A percentile compares a stretch with the other conserved stretches of the same genome.
Evolutionary conservation across 1,139 yeast genomes (phyloP).

Genomic region (Taphrina confusa): DNA sequence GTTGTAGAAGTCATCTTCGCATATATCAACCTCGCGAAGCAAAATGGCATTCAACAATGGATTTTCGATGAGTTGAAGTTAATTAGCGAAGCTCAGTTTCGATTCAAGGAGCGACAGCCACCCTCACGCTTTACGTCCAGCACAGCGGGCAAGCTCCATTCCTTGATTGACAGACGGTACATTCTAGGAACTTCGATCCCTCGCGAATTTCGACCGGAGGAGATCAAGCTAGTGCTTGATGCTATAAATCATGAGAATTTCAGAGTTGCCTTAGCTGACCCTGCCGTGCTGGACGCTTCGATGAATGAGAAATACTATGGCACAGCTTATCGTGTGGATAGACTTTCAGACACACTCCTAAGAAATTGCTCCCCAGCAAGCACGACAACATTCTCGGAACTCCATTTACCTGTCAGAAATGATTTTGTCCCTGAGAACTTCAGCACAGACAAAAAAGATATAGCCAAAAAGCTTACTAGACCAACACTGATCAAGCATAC

Average conservation of each 20-base stretch:
- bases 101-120: conserved; percentile 65
- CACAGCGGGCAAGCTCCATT: conserved; percentile 56
- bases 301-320: conserved; percentile 83
- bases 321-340: conserved; percentile 64
- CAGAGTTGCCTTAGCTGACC: conserved; percentile 54
- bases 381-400: conserved; percentile 48
- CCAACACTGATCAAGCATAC: conserved; percentile 56
- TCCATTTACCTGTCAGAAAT: conserved; percentile 69
- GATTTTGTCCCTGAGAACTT: conserved; percentile 80
- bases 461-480: conserved; percentile 47
- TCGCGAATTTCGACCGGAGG: conserved; percentile 59
- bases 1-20: conserved; percentile 65
- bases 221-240: conserved; percentile 56
- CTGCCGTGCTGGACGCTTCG: conserved; percentile 46
- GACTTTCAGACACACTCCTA: conserved; percentile 51
- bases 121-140: conserved; percentile 62
- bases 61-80: conserved; percentile 55
- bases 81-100: conserved; percentile 57
- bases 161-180: conserved; percentile 62
- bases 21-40: conserved; percentile 62
- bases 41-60: conserved; percentile 62
- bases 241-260: conserved; percentile 62
- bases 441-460: conserved; percentile 55
- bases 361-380: conserved; percentile 47
- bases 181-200: conserved; percentile 59